Percentiles rank a stretch among this genome's conserved stretches.
phyloP scores from a whole-genome alignment of 805 yeast genomes.

The Myxozyma lipomycoides region DNA sequence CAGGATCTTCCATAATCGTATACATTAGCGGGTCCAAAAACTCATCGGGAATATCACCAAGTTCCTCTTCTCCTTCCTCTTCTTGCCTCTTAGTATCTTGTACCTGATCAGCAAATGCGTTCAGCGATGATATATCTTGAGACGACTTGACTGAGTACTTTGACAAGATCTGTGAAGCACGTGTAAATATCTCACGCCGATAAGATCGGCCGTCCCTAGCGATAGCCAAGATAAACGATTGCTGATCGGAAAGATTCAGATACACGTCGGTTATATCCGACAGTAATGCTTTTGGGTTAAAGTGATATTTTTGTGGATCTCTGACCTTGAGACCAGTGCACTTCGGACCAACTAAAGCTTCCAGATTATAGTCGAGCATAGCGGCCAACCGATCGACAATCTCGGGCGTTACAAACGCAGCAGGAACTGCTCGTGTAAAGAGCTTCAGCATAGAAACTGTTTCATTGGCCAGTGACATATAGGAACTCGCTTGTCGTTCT shows the following conservation, averaged over 20 bases:
- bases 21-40: slow-evolving; percentile 95
- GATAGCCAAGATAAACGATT: slow-evolving; percentile 69
- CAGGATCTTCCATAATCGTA: slow-evolving; percentile 94
- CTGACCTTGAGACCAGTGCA: slow-evolving; percentile 83
- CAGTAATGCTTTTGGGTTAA: slow-evolving; percentile 72
- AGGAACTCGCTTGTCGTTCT: slow-evolving; percentile 74
- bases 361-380: slow-evolving; percentile 89
- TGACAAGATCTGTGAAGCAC: slow-evolving; percentile 65
- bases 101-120: slow-evolving; percentile 61
- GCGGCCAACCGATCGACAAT: slow-evolving; percentile 92
- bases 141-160: slow-evolving; percentile 53
- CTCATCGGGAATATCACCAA: slow-evolving; percentile 95
- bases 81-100: slow-evolving; percentile 48
- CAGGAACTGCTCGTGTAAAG: slow-evolving; percentile 82
- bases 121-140: slow-evolving; percentile 49
- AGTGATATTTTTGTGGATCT: slow-evolving; percentile 75
- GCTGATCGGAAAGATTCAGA: slow-evolving; percentile 62
- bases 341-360: slow-evolving; percentile 91
- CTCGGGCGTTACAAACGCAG: slow-evolving; percentile 80
- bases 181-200: slow-evolving; percentile 56
- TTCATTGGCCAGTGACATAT: slow-evolving; percentile 77
- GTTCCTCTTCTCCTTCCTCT: slow-evolving; percentile 54
- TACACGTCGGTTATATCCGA: slow-evolving; percentile 69
- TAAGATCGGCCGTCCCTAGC: slow-evolving; percentile 93
- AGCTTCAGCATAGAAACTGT: slow-evolving; percentile 73